Conservation (phyloP, 2,329 filamentous ascomycete species). For the Sordariomycetes sp. region DNA sequence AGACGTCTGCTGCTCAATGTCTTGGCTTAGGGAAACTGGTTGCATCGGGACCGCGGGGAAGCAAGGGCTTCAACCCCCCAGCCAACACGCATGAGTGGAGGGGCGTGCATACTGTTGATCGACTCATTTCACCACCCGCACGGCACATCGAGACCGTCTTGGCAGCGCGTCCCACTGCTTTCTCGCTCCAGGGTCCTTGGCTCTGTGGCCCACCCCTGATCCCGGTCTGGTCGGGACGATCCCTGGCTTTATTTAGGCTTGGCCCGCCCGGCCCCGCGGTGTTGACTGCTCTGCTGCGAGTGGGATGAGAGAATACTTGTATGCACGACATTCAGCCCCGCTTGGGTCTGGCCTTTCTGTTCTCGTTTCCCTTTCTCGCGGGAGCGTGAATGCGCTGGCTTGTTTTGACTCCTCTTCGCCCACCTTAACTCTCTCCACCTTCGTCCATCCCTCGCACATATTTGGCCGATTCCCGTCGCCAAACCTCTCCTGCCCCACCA, state of each 20-base stretch:
- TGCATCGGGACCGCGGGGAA: background rate
- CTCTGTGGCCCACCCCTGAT: background rate
- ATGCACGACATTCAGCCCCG: background rate
- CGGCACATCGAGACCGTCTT: background rate
- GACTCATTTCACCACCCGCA: background rate
- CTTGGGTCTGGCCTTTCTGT: background rate
- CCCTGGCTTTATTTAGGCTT: background rate
- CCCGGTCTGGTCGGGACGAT: too few species aligned
- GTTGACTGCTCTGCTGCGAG: too few species aligned
- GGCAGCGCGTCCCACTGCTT: background rate
- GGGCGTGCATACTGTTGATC: background rate
- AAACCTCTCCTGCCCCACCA: too few species aligned
- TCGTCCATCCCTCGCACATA: too few species aligned
- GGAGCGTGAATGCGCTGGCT: background rate
- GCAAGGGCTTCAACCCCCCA: background rate
- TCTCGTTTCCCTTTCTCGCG: background rate
- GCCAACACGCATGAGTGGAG: background rate
- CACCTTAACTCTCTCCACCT: too few species aligned
- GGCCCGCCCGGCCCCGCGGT: too few species aligned
- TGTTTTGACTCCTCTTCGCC: background rate
- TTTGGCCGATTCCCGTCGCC: too few species aligned
- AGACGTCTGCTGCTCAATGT: too few species aligned
- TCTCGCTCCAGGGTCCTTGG: background rate
- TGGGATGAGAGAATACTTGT: background rate
- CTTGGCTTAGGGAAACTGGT: too few species aligned